phyloP scores from a whole-genome alignment of 495 filamentous ascomycete species.

The Terfezia claveryi region DNA sequence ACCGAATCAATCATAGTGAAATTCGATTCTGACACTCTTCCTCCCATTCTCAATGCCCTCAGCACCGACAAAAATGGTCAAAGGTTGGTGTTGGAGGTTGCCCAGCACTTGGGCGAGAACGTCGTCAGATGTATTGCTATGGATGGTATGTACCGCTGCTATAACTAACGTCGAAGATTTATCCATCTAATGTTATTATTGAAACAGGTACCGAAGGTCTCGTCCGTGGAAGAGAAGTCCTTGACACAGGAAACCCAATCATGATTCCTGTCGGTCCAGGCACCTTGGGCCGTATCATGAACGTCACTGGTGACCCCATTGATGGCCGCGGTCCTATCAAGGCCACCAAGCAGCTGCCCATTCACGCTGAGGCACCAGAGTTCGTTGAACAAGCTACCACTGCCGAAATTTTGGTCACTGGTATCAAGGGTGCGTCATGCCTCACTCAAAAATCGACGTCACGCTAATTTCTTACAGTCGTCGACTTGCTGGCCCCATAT shows the following conservation, averaged over 20 bases:
- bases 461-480: slow-evolving; percentile 31
- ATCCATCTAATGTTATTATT: background rate
- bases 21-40: slow-evolving; percentile 86
- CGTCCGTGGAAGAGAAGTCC: slow-evolving; percentile 61
- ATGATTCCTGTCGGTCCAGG: slow-evolving; percentile 87
- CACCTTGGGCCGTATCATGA: slow-evolving; percentile 97
- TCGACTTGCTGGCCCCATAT: slow-evolving; percentile 93
- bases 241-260: slow-evolving; percentile 86
- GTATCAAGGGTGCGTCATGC: slow-evolving; percentile 52
- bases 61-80: slow-evolving; percentile 74
- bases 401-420: slow-evolving; percentile 90
- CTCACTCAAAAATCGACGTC: background rate
- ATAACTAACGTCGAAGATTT: background rate
- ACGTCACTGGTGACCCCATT: slow-evolving; percentile 99
- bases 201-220: slow-evolving; percentile 96
- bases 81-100: slow-evolving; percentile 90
- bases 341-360: slow-evolving; percentile 61
- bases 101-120: slow-evolving; percentile 99
- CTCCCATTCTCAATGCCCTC: slow-evolving; percentile 93
- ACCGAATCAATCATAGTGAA: slow-evolving; percentile 34
- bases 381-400: slow-evolving; percentile 89
- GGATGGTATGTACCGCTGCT: slow-evolving; percentile 53
- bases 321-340: slow-evolving; percentile 98
- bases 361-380: slow-evolving; percentile 76
- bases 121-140: slow-evolving; percentile 99